These are phyloP conservation scores for Linnemannia schmuckeri DNA, from an alignment of 192 early-diverging fungal species.

Conservation along the genomic window DNA sequence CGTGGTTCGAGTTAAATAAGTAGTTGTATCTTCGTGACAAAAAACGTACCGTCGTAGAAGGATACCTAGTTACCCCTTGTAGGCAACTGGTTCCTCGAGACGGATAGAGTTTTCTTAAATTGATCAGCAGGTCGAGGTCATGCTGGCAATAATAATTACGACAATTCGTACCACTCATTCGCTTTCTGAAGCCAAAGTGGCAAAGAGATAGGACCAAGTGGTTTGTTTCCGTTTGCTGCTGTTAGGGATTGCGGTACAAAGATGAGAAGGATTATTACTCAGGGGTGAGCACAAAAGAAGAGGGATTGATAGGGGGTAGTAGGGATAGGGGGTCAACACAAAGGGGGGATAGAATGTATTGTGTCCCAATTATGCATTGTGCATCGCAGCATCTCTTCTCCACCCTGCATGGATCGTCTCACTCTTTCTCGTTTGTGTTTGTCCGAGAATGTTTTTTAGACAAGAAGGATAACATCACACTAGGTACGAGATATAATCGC, in stretches of 20 bases:
- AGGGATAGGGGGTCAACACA: not conserved
- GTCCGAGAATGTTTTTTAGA: not conserved
- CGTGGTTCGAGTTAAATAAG: too few species aligned
- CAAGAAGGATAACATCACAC: not conserved
- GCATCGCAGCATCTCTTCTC: not conserved
- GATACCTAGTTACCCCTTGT: too few species aligned
- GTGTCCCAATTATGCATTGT: not conserved
- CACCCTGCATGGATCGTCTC: not conserved
- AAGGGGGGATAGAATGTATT: too few species aligned
- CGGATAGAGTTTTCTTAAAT: too few species aligned
- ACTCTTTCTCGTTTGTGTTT: not conserved
- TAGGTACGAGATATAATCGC: not conserved
- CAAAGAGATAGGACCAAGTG: not conserved
- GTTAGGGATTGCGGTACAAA: not conserved
- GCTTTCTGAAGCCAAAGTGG: too few species aligned
- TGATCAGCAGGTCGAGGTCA: too few species aligned
- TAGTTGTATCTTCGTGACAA: not conserved
- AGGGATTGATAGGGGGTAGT: not conserved
- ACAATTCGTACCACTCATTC: not conserved
- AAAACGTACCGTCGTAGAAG: too few species aligned
- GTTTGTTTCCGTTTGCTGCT: not conserved
- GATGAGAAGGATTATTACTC: not conserved
- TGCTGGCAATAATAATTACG: too few species aligned
- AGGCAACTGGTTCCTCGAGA: too few species aligned
- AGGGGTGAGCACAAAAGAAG: not conserved